phyloP scores from a whole-genome alignment of 345 rosid species.

The Trapa incisa region DNA sequence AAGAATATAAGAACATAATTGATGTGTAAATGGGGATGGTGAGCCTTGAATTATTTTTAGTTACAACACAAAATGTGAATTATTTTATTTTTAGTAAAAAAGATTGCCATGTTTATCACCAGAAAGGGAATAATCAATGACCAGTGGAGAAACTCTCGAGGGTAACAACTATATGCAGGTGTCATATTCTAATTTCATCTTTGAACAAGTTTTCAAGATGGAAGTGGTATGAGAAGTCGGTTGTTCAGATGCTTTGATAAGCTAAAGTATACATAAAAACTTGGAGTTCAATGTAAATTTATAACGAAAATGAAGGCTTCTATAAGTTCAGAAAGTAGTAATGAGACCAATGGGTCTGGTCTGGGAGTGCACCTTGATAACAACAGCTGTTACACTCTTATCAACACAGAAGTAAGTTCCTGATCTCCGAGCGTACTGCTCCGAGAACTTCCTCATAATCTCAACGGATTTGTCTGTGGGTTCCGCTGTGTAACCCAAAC shows the following conservation, averaged over 20 bases:
- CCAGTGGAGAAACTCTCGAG: neutral
- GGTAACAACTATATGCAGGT: neutral
- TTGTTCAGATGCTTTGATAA: neutral
- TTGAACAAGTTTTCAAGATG: neutral
- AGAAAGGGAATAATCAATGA: neutral
- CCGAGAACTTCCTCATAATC: slow-evolving; percentile 95
- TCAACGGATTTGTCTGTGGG: slow-evolving; percentile 86
- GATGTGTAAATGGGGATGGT: neutral
- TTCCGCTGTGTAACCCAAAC: slow-evolving; percentile 34
- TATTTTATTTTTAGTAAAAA: neutral
- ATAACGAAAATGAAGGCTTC: neutral
- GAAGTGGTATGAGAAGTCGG: neutral
- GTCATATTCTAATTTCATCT: too few species aligned
- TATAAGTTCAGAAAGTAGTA: neutral
- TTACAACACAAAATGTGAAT: neutral
- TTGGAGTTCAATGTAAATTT: neutral
- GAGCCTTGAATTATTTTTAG: neutral
- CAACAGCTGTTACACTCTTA: slow-evolving; percentile 91
- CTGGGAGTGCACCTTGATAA: slow-evolving; percentile 50
- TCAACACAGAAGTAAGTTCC: slow-evolving; percentile 90
- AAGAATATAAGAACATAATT: neutral
- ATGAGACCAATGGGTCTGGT: neutral
- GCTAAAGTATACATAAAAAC: neutral
- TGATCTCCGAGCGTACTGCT: slow-evolving; percentile 88
- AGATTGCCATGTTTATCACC: neutral